Conservation (phyloP, 805 yeast species). For the Metschnikowia chrysomelidarum region DNA sequence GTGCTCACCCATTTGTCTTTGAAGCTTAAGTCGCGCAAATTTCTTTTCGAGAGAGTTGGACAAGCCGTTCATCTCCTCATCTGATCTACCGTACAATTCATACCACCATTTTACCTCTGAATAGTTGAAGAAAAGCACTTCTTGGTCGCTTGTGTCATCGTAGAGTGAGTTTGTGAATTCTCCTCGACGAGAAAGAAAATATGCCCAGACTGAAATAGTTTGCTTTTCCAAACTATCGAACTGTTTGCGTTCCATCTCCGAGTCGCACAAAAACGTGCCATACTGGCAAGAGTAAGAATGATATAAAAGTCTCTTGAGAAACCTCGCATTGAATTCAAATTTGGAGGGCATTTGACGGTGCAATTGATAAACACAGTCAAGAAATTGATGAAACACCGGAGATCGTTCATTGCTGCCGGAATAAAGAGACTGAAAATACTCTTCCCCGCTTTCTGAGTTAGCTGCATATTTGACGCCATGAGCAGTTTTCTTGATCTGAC, state of each 20-base stretch:
- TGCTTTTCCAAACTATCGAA: slow-evolving; percentile 36
- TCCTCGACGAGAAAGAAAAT: slow-evolving; percentile 68
- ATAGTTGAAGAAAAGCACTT: slow-evolving; percentile 57
- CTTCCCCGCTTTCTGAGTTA: slow-evolving; percentile 1
- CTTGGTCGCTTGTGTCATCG: slow-evolving; percentile 22
- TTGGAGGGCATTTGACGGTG: slow-evolving; percentile 62
- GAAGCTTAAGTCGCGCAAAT: slow-evolving; percentile 32
- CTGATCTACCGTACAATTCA: slow-evolving; percentile 74
- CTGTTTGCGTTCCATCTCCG: slow-evolving; percentile 57
- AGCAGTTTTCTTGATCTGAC: slow-evolving; percentile 39
- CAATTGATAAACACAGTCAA: slow-evolving; percentile 86
- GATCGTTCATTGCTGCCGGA: slow-evolving; percentile 48
- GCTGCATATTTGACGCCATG: slow-evolving; percentile 27
- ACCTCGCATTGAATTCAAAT: slow-evolving; percentile 89
- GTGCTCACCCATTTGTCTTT: no score
- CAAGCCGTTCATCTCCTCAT: slow-evolving; percentile 49
- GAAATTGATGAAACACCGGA: slow-evolving; percentile 91
- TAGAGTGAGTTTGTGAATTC: slow-evolving; percentile 66
- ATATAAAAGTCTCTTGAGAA: slow-evolving; percentile 77
- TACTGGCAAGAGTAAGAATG: slow-evolving; percentile 93
- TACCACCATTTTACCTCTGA: slow-evolving; percentile 83
- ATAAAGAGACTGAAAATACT: slow-evolving; percentile 17
- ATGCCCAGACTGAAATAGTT: slow-evolving; percentile 90
- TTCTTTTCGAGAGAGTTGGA: slow-evolving; percentile 36
- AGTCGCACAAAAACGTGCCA: slow-evolving; percentile 81